Evolutionary conservation across 495 filamentous ascomycete species (phyloP).

Genomic region (Astrocystis sublimbata): DNA sequence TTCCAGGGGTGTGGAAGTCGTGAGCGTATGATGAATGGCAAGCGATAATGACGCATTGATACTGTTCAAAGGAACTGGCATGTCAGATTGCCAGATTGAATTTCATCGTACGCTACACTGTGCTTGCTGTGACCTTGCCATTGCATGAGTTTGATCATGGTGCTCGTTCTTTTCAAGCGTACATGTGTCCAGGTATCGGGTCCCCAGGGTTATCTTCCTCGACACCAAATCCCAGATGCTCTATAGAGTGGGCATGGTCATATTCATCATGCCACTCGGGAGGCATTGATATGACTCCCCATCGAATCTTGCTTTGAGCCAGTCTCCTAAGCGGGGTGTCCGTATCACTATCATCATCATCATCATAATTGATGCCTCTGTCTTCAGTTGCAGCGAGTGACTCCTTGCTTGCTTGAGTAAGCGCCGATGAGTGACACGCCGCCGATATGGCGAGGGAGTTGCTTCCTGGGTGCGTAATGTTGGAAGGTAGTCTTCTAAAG

Average conservation of each 20-base stretch:
- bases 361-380: too few relatives aligned
- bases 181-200: neutral
- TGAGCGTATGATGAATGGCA: too few relatives aligned
- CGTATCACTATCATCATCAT: neutral
- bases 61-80: too few relatives aligned
- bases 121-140: too few relatives aligned
- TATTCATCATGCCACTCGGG: neutral
- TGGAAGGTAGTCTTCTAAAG: constrained; percentile 16
- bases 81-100: too few relatives aligned
- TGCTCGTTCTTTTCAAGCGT: neutral
- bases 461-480: constrained; percentile 21
- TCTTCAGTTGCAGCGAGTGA: too few relatives aligned
- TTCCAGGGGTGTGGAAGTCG: too few relatives aligned
- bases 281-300: neutral
- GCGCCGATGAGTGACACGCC: constrained; percentile 24
- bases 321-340: neutral
- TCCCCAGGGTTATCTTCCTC: neutral
- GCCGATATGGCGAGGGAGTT: constrained; percentile 27
- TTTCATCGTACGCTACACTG: too few relatives aligned
- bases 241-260: neutral
- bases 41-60: too few relatives aligned
- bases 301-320: neutral
- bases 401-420: too few relatives aligned
- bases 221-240: neutral
- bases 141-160: too few relatives aligned